phyloP scores from a whole-genome alignment of 176 grass and related monocot species.

The Eleusine indica region DNA sequence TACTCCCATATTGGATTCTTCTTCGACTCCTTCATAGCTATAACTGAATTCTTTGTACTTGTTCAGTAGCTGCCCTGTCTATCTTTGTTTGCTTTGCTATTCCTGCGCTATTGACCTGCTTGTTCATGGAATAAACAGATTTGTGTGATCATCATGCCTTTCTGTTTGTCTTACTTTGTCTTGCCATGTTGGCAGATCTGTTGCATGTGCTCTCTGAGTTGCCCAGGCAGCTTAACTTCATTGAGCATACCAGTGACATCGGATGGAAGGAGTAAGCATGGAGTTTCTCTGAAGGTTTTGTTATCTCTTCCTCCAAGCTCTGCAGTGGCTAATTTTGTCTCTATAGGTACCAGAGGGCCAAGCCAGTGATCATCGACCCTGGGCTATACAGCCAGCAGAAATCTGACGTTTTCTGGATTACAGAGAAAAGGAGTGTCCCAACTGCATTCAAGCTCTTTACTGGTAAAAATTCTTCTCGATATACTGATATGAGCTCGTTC shows the following conservation, averaged over 20 bases:
- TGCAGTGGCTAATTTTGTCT: conserved; percentile 21
- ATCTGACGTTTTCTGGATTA: conserved; percentile 94
- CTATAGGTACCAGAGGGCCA: conserved; percentile 93
- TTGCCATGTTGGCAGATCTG: conserved; percentile 62
- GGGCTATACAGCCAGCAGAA: conserved; percentile 92
- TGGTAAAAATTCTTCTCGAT: conserved; percentile 51
- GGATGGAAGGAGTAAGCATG: conserved; percentile 97
- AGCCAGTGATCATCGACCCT: conserved; percentile 94
- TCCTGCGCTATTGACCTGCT: not conserved
- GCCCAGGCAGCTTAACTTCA: conserved; percentile 93
- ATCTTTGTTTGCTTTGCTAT: conserved; percentile 5
- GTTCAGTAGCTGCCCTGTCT: not conserved
- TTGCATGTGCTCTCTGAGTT: conserved; percentile 71
- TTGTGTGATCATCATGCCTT: not conserved
- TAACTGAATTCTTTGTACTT: conserved; percentile 8
- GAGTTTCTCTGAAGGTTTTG: conserved; percentile 14
- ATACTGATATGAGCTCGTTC: not conserved
- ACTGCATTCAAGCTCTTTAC: conserved; percentile 99
- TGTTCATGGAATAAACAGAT: conserved; percentile 6
- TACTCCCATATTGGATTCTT: not conserved
- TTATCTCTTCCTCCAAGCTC: conserved; percentile 25
- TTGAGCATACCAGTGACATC: conserved; percentile 97
- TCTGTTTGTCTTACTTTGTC: conserved; percentile 14
- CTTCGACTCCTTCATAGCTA: conserved; percentile 23
- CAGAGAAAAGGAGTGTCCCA: conserved; percentile 86